A percentile compares a stretch with the other conserved stretches of the same genome.
These are phyloP conservation scores for Kazachstania africana DNA, from an alignment of 805 yeast genomes.

Conservation along the genomic window DNA sequence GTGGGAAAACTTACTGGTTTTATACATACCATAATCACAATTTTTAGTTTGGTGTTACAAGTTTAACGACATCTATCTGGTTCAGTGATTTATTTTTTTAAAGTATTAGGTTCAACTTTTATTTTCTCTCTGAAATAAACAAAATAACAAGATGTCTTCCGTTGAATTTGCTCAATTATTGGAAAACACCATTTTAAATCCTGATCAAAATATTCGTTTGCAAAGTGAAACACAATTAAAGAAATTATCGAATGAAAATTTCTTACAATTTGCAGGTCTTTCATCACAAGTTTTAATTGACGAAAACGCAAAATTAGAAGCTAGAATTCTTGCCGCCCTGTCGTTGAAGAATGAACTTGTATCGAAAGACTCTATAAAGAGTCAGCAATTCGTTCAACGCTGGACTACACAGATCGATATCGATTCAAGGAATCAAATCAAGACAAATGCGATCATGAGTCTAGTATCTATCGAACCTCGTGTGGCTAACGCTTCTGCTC, in stretches of 20 bases:
- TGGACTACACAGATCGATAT: slow-evolving; percentile 54
- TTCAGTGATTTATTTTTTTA: too few species aligned
- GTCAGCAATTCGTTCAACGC: slow-evolving; percentile 48
- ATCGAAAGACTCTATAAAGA: slow-evolving; percentile 61
- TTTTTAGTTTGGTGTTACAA: too few species aligned
- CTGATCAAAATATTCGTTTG: slow-evolving; percentile 53
- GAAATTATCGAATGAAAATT: slow-evolving; percentile 61
- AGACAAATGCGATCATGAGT: slow-evolving; percentile 49
- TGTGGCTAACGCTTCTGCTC: slow-evolving; percentile 84
- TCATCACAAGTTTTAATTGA: slow-evolving; percentile 64
- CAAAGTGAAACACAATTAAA: slow-evolving; percentile 71
- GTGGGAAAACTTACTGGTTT: too few species aligned
- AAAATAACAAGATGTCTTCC: slow-evolving; percentile 13
- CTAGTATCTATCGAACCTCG: slow-evolving; percentile 52
- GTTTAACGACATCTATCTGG: too few species aligned
- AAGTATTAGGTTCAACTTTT: too few species aligned
- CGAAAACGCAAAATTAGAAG: slow-evolving; percentile 56
- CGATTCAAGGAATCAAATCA: slow-evolving; percentile 49
- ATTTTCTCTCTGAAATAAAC: too few species aligned
- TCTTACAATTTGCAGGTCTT: slow-evolving; percentile 58
- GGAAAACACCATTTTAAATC: slow-evolving; percentile 67
- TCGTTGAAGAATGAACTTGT: slow-evolving; percentile 79
- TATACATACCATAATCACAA: too few species aligned
- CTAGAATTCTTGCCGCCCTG: slow-evolving; percentile 83
- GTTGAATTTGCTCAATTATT: slow-evolving; percentile 55